A percentile compares a stretch with the other conserved stretches of the same genome.
phyloP scores from a whole-genome alignment of 2,329 filamentous ascomycete species.

The Colletotrichum salicis region DNA sequence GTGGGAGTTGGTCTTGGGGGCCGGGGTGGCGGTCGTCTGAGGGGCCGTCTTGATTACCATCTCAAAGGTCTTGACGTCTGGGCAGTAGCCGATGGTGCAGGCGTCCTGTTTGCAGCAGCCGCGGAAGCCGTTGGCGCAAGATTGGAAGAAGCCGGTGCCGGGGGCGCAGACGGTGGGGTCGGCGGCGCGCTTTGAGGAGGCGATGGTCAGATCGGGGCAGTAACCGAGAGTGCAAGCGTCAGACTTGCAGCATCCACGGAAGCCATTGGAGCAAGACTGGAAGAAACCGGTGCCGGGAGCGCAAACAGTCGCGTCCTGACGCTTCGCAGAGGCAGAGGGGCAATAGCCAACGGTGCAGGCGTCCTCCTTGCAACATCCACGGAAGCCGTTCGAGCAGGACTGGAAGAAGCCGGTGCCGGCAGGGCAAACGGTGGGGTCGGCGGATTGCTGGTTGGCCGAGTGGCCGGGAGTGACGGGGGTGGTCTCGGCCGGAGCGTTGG shows the following conservation, averaged over 20 bases:
- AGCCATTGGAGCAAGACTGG: conserved; percentile 20
- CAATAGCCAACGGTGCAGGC: conserved; percentile 18
- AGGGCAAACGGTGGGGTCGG: conserved; percentile 24
- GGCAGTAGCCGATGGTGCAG: conserved; percentile 26
- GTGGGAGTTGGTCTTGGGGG: conserved; percentile 1
- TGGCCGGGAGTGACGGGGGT: neutral
- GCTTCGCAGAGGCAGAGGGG: neutral
- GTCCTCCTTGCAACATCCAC: conserved; percentile 29
- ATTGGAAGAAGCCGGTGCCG: conserved; percentile 29
- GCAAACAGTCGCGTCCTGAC: conserved; percentile 15
- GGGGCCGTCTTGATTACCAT: conserved; percentile 5
- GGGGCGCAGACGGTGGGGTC: conserved; percentile 20
- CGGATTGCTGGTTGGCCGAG: neutral
- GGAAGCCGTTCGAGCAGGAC: conserved; percentile 33
- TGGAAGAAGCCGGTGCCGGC: conserved; percentile 30
- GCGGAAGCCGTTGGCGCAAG: conserved; percentile 24
- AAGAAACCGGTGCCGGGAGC: conserved; percentile 25
- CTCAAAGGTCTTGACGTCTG: conserved; percentile 26
- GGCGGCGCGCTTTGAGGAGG: neutral
- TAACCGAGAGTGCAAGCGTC: conserved; percentile 26
- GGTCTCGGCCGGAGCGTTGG: conserved; percentile 1
- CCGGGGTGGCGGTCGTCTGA: neutral
- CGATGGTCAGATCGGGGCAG: conserved; percentile 6
- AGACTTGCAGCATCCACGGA: conserved; percentile 24
- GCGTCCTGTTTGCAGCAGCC: conserved; percentile 29